Conservation (phyloP, 1,139 yeast species). For the Scheffersomyces illinoinensis region DNA sequence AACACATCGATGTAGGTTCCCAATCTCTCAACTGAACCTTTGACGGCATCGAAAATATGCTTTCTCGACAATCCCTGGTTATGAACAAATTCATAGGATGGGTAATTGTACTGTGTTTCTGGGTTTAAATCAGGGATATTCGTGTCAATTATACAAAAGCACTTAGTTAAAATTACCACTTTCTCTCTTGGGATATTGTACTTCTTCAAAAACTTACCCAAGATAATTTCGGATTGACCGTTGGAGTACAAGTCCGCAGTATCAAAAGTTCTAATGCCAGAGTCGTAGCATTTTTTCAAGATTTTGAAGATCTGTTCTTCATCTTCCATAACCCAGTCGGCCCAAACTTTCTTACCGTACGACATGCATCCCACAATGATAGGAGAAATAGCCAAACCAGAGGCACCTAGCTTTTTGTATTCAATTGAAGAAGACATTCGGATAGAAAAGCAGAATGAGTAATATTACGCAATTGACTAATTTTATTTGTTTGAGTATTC, state of each 20-base stretch:
- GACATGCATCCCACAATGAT: conserved; percentile 62
- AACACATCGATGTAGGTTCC: conserved; percentile 20
- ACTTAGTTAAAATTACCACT: conserved; percentile 49
- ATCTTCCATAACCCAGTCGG: conserved; percentile 47
- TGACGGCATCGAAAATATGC: conserved; percentile 18
- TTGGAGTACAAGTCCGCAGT: conserved; percentile 51
- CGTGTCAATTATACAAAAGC: conserved; percentile 8
- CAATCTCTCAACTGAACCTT: conserved; percentile 15
- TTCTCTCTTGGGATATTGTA: conserved; percentile 44
- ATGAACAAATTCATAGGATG: conserved; percentile 12
- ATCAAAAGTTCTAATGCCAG: conserved; percentile 55
- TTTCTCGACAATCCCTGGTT: conserved; percentile 16
- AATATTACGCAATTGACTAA: no score
- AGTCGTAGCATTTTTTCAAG: conserved; percentile 49
- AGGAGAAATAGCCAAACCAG: conserved; percentile 54
- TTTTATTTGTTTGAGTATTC: no score
- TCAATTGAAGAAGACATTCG: no score
- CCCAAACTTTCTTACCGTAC: conserved; percentile 48
- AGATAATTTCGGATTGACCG: conserved; percentile 40
- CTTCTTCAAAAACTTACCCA: conserved; percentile 44
- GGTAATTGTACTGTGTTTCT: background rate
- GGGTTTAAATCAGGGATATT: conserved; percentile 7
- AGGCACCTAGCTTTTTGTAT: conserved; percentile 37
- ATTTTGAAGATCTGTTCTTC: conserved; percentile 30
- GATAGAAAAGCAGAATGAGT: no score